Conservation (phyloP, 2,329 filamentous ascomycete species). For the Epichloe glyceriae region DNA sequence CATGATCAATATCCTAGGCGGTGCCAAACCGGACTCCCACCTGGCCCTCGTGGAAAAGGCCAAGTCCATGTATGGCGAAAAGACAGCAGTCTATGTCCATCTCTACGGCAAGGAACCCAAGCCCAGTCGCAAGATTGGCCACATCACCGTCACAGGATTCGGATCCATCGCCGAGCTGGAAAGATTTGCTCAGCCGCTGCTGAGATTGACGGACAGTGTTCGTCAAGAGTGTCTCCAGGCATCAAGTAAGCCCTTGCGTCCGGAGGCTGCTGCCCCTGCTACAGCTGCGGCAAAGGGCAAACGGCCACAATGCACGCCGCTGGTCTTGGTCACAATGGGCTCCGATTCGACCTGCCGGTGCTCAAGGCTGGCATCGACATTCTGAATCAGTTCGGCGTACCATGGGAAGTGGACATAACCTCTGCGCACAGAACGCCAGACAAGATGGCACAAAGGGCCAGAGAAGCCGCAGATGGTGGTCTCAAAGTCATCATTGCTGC, state of each 20-base stretch:
- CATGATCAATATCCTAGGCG: slow-evolving; percentile 73
- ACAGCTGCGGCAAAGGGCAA: background rate
- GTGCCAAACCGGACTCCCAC: slow-evolving; percentile 52
- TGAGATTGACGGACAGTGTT: slow-evolving; percentile 49
- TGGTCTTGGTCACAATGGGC: slow-evolving; percentile 73
- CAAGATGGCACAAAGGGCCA: slow-evolving; percentile 56
- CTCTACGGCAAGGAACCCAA: slow-evolving; percentile 87
- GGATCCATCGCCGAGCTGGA: slow-evolving; percentile 53
- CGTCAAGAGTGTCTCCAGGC: slow-evolving; percentile 38
- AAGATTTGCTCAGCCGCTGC: slow-evolving; percentile 49
- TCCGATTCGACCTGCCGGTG: slow-evolving; percentile 62
- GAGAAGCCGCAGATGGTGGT: slow-evolving; percentile 47
- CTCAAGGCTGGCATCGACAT: slow-evolving; percentile 54
- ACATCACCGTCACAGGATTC: slow-evolving; percentile 68
- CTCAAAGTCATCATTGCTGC: slow-evolving; percentile 66
- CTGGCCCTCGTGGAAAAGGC: slow-evolving; percentile 33
- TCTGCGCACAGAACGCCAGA: slow-evolving; percentile 66
- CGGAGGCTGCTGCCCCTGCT: slow-evolving; percentile 7
- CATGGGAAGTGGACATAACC: slow-evolving; percentile 61
- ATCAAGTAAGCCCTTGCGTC: slow-evolving; percentile 19
- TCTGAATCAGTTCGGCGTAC: slow-evolving; percentile 56
- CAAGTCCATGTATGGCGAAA: slow-evolving; percentile 27
- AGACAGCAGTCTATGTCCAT: slow-evolving; percentile 52
- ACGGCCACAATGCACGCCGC: slow-evolving; percentile 24
- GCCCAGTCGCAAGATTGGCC: slow-evolving; percentile 86